These are phyloP conservation scores for Chrysanthemum seticuspe DNA, from an alignment of 129 eudicot genomes.

Conservation along the genomic window DNA sequence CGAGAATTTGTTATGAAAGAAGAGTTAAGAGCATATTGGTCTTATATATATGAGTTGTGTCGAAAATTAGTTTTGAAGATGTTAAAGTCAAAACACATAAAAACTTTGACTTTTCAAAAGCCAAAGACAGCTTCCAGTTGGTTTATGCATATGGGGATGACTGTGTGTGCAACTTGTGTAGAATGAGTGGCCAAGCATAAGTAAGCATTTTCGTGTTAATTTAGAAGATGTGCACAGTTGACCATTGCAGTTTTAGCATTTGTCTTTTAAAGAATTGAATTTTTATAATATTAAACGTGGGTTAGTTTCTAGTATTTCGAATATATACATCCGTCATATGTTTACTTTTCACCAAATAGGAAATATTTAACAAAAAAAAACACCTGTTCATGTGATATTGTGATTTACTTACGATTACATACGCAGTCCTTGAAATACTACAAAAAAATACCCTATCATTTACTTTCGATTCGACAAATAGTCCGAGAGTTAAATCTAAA, in stretches of 20 bases:
- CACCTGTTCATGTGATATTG: too few species aligned
- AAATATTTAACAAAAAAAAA: too few species aligned
- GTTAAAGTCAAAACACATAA: slow-evolving; percentile 42
- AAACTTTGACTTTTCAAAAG: slow-evolving; percentile 26
- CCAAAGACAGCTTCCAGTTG: too few species aligned
- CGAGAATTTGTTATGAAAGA: slow-evolving; percentile 9
- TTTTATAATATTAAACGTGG: too few species aligned
- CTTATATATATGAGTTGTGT: not conserved
- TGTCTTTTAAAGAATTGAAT: not conserved
- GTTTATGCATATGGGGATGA: slow-evolving; percentile 4
- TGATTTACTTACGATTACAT: too few species aligned
- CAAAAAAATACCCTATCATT: too few species aligned
- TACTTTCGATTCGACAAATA: too few species aligned
- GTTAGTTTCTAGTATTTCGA: too few species aligned
- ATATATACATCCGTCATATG: too few species aligned
- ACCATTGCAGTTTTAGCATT: not conserved
- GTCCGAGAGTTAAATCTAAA: too few species aligned
- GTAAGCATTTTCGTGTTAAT: not conserved
- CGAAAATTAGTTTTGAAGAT: not conserved
- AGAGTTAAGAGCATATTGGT: slow-evolving; percentile 1
- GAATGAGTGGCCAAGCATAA: slow-evolving; percentile 16
- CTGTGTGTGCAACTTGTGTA: slow-evolving; percentile 20
- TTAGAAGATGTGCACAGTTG: not conserved
- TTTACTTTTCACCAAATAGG: not conserved
- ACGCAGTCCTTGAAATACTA: too few species aligned